These are phyloP conservation scores for Chrysoporthe puriensis DNA, from an alignment of 2,329 filamentous ascomycete genomes.

Conservation along the genomic window DNA sequence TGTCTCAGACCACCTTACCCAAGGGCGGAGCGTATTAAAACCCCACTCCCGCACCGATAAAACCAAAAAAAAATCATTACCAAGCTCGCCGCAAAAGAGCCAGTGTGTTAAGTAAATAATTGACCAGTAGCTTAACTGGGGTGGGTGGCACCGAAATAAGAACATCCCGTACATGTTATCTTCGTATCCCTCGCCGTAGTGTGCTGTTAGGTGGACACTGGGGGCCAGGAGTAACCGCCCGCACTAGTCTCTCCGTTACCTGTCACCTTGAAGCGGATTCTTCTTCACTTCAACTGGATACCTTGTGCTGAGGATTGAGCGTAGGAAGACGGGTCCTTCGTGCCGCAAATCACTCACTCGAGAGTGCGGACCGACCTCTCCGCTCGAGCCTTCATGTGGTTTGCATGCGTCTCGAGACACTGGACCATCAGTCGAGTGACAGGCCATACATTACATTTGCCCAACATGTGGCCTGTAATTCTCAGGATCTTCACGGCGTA, in stretches of 20 bases:
- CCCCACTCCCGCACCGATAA: not conserved
- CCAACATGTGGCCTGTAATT: slow-evolving; percentile 83
- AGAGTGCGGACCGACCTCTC: slow-evolving; percentile 47
- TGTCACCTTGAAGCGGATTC: not conserved
- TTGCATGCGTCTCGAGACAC: slow-evolving; percentile 59
- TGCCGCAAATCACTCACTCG: not conserved
- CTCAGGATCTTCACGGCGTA: slow-evolving; percentile 84
- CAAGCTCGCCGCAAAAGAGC: not conserved
- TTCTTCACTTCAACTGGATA: not conserved
- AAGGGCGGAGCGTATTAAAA: not conserved
- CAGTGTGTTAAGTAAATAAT: not conserved
- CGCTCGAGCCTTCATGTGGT: slow-evolving; percentile 54
- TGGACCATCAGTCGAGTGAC: slow-evolving; percentile 59
- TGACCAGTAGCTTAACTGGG: not conserved
- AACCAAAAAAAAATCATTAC: not conserved
- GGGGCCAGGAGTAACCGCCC: not conserved
- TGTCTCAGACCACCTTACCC: not conserved
- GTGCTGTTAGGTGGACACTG: not conserved
- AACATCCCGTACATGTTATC: not conserved
- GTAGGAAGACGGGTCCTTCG: not conserved
- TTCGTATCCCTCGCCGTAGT: not conserved
- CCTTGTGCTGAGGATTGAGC: not conserved
- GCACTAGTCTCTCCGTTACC: not conserved
- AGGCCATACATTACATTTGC: slow-evolving; percentile 91
- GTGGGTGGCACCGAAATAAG: not conserved